These are phyloP conservation scores for Fusarium scirpi DNA, from an alignment of 2,329 filamentous ascomycete genomes.

Conservation along the genomic window DNA sequence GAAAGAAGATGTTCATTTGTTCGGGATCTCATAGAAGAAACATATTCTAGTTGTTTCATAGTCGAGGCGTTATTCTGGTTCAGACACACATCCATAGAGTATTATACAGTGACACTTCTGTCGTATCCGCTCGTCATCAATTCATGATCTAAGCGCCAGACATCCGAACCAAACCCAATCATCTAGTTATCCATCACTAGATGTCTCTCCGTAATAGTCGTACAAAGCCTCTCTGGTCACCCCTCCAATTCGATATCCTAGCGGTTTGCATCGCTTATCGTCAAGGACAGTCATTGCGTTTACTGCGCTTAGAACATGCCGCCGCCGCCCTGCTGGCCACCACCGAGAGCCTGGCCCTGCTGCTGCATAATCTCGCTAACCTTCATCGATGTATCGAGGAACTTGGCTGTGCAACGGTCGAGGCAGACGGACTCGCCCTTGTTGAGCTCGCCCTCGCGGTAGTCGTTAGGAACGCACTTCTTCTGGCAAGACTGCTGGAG, in stretches of 20 bases:
- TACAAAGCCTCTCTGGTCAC: constrained; percentile 24
- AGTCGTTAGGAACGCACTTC: constrained; percentile 93
- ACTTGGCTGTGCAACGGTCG: constrained; percentile 96
- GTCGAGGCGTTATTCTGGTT: constrained; percentile 37
- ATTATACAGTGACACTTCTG: constrained; percentile 44
- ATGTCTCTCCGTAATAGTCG: constrained; percentile 33
- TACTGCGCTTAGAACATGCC: constrained; percentile 45
- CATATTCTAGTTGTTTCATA: constrained; percentile 28
- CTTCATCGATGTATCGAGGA: constrained; percentile 99
- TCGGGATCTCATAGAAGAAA: constrained; percentile 20
- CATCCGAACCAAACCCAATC: constrained; percentile 35
- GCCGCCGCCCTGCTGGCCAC: constrained; percentile 52
- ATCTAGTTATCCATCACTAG: constrained; percentile 22
- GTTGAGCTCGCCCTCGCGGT: constrained; percentile 96
- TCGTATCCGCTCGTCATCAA: constrained; percentile 26
- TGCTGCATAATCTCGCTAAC: constrained; percentile 96
- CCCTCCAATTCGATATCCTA: not conserved
- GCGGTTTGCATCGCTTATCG: not conserved
- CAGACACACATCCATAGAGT: constrained; percentile 41
- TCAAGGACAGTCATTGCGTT: not conserved
- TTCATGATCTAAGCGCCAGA: constrained; percentile 35
- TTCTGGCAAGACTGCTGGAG: constrained; percentile 89
- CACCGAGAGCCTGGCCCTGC: constrained; percentile 77
- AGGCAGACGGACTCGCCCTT: constrained; percentile 99
- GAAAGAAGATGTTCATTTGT: constrained; percentile 16